Evolutionary conservation across 352 stramenopile species (phyloP), one percentile per base, ranked within the genome.

Genomic region (Thalassiosira livingstoniorum): DNA sequence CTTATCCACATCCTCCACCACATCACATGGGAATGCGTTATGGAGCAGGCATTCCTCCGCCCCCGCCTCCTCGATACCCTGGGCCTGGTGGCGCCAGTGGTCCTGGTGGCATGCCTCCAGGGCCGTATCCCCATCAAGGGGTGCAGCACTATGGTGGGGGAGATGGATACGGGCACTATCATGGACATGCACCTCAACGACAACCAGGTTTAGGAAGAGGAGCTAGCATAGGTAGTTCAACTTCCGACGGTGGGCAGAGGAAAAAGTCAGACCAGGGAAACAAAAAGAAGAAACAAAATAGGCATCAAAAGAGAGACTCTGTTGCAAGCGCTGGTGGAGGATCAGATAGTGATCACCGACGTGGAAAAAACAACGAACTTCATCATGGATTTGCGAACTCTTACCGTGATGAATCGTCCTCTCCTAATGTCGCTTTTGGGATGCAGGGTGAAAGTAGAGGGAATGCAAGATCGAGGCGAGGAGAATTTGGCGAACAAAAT

Each of bases 251-350:
- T 29, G 65, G 53, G 4, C 47, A 63, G 10, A 74, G 64, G 31
- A 87, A 87, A 51, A 75, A 84, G 23, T 27, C 32, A 35, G 65
- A 74, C 18, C 65, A 64, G 15, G 65, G 65, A 34, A 53, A 53
- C 31, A 83, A 77, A 35, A 82, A 87, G 32, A 87, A 87, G 37
- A 82, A 74, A 60, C 70, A 75, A 35, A 69, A 75, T 42, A 34
- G 69, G 25, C 42, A 75, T 63, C 51, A 66, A 39, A 60, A 75
- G 34, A 47, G 54, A 58, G 54, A 63, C 4, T 63, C 7, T 55
- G 31, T 37, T 21, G 43, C 21, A 74, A 39, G 29, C 21, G 37
- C 21, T 15, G 64, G 29, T 71, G n/a, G n/a, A 21, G 61, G 61
- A 11, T 69, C 61, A 23, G 37, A 70, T 23, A 25, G n/a, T 37